phyloP scores from a whole-genome alignment of 306 rosid genomes.

The Cucurbita argyrosperma region DNA sequence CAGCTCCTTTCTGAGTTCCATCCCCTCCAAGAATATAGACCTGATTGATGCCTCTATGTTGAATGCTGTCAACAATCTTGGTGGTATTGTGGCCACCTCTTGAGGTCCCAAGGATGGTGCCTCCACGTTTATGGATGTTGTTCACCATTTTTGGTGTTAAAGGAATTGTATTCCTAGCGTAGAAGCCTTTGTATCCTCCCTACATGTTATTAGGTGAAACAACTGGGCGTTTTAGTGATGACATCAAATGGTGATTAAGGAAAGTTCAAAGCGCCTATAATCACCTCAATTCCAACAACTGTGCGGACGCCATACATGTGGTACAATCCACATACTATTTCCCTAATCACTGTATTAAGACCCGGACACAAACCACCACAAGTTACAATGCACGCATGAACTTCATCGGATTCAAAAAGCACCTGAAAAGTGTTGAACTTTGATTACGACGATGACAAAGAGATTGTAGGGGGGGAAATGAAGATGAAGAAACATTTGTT shows the following conservation, averaged over 20 bases:
- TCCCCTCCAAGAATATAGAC: conserved; percentile 28
- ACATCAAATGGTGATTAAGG: background rate
- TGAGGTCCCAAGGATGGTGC: conserved; percentile 46
- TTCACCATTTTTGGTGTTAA: conserved; percentile 38
- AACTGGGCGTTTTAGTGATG: background rate
- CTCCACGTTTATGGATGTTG: conserved; percentile 49
- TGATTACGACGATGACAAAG: background rate
- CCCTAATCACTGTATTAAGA: conserved; percentile 41
- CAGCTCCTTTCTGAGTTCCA: conserved; percentile 44
- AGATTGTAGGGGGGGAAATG: background rate
- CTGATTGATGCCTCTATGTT: conserved; percentile 45
- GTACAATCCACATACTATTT: conserved; percentile 43
- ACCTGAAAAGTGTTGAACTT: conserved; percentile 19
- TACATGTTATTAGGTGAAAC: background rate
- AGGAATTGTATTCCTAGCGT: conserved; percentile 28
- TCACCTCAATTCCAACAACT: conserved; percentile 39
- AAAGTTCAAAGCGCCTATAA: background rate
- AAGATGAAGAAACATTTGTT: too few relatives aligned
- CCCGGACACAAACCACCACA: conserved; percentile 53
- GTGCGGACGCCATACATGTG: conserved; percentile 38
- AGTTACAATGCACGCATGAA: conserved; percentile 40
- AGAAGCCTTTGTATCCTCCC: conserved; percentile 51
- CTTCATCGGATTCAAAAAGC: conserved; percentile 36
- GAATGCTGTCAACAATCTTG: conserved; percentile 44
- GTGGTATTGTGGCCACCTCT: conserved; percentile 35